Base-by-base conservation (phyloP, 768 basidiomycete species). In the Agaricus subrufescens region DNA sequence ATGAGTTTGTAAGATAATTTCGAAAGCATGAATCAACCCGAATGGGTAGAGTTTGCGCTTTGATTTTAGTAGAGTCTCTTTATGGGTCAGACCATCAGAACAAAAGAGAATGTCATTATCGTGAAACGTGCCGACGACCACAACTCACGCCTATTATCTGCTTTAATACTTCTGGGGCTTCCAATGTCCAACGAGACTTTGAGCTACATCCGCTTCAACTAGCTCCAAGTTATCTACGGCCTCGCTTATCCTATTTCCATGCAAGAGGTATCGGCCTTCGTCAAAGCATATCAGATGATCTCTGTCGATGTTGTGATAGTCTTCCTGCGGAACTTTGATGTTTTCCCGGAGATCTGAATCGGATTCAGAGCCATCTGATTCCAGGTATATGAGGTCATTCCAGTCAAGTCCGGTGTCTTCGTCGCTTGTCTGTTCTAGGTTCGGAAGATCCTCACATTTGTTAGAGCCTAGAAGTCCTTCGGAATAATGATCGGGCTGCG, bases 171-270 rank as follows among this genome's bases (percentile, higher is more conserved):
- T 79, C 54, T 85, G 80, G 0, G 85, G 88, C 26, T 75, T 70
- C 89, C 89, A 91, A 64, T 91, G 87, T 27, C 73, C 76, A 50
- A 70, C 77, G 59, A 90, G 65, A 46, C 62, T 66, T 54, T 69
- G 79, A 11, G 76, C 86, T 7, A 90, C 87, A 65, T 86, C 84
- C 48, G 72, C 74, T 67, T 90, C 89, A 5, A 74, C 80, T n/a
- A 66, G 67, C 15, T 73, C 68, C 25, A 81, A 58, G 15, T 31
- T 34, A 29, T 14, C 19, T 40, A 44, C 19, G n/a, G 47, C 8
- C 43, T 27, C 19, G n/a, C 39, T 10, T 40, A 14, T 42, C 12
- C 40, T 4, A 44, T 50, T 51, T 23, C 57, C 50, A 39, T 48
- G 48, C 25, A 58, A 27, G 19, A 44, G 23, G 25, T 44, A 44